These are phyloP conservation scores for Durusdinium trenchii DNA, from an alignment of 73 alveolate genomes.

Conservation along the genomic window DNA sequence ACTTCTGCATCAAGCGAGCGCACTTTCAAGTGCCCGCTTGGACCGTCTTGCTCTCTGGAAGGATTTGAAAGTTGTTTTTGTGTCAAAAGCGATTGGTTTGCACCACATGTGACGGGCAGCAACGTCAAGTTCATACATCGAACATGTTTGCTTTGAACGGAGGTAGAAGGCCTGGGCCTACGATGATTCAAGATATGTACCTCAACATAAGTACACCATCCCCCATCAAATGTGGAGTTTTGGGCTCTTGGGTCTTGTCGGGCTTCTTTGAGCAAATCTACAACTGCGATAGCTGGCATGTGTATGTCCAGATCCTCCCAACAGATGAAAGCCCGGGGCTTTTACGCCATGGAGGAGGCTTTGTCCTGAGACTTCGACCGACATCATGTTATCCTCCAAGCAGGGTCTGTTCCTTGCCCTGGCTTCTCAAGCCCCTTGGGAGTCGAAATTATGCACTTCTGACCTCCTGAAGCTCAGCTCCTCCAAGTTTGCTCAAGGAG, in stretches of 20 bases:
- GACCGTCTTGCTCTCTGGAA: no score
- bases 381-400: no score
- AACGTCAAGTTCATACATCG: no score
- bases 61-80: no score
- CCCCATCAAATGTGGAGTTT: no score
- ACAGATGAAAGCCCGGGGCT: neutral
- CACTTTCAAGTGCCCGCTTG: neutral
- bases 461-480: constrained; percentile 17
- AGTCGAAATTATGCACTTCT: neutral
- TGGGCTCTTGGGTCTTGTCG: neutral
- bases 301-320: constrained; percentile 17
- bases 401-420: no score
- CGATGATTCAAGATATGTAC: no score
- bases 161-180: no score
- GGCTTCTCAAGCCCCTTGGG: neutral
- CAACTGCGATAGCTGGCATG: constrained; percentile 26
- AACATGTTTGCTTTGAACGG: no score
- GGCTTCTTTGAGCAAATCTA: constrained; percentile 3
- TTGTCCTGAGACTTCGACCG: neutral
- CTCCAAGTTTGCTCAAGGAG: constrained; percentile 9
- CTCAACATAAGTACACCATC: no score
- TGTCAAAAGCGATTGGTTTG: no score
- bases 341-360: neutral
- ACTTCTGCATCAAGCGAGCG: neutral
- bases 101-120: no score